These are phyloP conservation scores for Coffea eugenioides DNA, from an alignment of 257 asterid species.

Conservation along the genomic window DNA sequence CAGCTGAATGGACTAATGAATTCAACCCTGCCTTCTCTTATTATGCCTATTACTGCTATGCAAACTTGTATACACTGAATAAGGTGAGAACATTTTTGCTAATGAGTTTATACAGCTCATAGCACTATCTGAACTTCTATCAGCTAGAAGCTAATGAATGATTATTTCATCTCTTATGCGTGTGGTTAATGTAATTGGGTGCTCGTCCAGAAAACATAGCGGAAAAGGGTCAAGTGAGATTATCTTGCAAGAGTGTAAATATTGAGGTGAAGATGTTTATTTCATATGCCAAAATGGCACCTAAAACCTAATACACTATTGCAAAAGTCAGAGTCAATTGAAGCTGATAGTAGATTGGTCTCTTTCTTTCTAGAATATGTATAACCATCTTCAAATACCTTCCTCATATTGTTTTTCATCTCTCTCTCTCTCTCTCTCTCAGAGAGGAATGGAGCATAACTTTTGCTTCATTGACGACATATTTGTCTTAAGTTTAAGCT, in stretches of 20 bases:
- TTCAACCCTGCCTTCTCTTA: slow-evolving; percentile 95
- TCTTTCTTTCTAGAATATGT: neutral
- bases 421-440: neutral
- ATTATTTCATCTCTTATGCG: neutral
- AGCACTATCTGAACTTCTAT: slow-evolving; percentile 7
- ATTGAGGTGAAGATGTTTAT: neutral
- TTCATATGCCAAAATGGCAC: neutral
- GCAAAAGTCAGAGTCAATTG: neutral
- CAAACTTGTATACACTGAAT: slow-evolving; percentile 84
- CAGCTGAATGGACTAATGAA: slow-evolving; percentile 86
- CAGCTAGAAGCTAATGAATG: slow-evolving; percentile 9
- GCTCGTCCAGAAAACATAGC: neutral
- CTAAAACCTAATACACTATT: neutral
- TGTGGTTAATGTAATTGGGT: neutral
- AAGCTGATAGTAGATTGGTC: neutral
- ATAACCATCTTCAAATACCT: neutral
- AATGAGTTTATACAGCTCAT: slow-evolving; percentile 6
- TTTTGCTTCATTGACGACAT: neutral
- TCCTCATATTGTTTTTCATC: neutral
- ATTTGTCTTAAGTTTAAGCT: neutral
- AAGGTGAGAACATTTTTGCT: slow-evolving; percentile 47
- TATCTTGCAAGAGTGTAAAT: too few relatives aligned
- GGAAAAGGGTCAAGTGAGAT: neutral
- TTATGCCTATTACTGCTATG: slow-evolving; percentile 94
- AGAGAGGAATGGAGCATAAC: neutral